phyloP scores from a whole-genome alignment of 257 asterid species.

The Rehmannia glutinosa region DNA sequence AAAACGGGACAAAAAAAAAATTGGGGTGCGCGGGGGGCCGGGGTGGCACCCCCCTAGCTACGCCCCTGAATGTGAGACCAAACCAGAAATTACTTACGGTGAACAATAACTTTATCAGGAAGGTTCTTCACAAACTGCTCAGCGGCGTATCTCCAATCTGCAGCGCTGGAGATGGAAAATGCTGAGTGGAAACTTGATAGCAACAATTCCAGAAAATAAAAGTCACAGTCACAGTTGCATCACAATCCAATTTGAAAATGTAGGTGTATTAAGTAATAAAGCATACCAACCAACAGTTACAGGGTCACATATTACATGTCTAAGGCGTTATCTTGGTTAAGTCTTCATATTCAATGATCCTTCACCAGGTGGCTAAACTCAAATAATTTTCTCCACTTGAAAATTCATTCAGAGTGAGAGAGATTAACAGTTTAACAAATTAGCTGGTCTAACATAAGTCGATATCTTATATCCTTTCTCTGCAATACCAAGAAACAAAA shows the following conservation, averaged over 20 bases:
- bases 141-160: slow-evolving; percentile 93
- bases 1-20: too few relatives aligned
- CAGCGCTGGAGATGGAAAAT: slow-evolving; percentile 47
- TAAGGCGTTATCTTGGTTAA: too few relatives aligned
- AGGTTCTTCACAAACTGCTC: slow-evolving; percentile 80
- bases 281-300: neutral
- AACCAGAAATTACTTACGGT: slow-evolving; percentile 50
- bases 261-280: neutral
- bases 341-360: neutral
- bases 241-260: neutral
- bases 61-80: too few relatives aligned
- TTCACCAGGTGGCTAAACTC: neutral
- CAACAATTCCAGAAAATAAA: neutral
- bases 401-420: neutral
- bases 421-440: neutral
- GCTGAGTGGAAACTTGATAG: slow-evolving; percentile 9
- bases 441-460: too few relatives aligned
- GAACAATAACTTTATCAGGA: slow-evolving; percentile 82
- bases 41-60: too few relatives aligned
- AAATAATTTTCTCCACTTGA: neutral
- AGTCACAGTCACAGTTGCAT: neutral
- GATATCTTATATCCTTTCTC: neutral
- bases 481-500: too few relatives aligned
- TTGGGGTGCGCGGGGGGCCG: too few relatives aligned
- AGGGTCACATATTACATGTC: too few relatives aligned